Percentiles rank a stretch among this genome's conserved stretches.
phyloP scores from a whole-genome alignment of 306 rosid species.

The Dryas alaskensis region DNA sequence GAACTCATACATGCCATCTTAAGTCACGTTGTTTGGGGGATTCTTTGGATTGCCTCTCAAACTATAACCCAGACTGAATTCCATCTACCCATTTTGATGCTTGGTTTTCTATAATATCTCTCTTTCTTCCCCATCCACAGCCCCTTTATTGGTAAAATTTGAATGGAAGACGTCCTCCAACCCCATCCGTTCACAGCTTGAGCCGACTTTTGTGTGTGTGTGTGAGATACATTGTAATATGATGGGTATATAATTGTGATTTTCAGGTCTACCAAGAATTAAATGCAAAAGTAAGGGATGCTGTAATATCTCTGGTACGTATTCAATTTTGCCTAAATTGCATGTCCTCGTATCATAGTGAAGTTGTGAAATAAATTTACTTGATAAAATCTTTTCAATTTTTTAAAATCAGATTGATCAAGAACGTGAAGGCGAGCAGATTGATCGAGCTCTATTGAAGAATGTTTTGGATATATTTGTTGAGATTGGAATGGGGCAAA shows the following conservation, averaged over 20 bases:
- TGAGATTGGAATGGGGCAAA: conserved; percentile 58
- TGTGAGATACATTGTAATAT: not conserved
- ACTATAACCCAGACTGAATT: not conserved
- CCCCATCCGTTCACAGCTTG: not conserved
- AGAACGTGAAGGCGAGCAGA: conserved; percentile 61
- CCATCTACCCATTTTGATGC: not conserved
- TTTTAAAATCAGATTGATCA: conserved; percentile 46
- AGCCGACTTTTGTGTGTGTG: not conserved
- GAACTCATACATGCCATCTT: conserved; percentile 6
- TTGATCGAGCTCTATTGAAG: conserved; percentile 55
- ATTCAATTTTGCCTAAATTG: not conserved
- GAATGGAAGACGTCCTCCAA: not conserved
- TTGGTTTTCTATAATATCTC: not conserved
- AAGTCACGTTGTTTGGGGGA: not conserved
- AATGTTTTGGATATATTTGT: conserved; percentile 51
- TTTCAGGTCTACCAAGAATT: conserved; percentile 62
- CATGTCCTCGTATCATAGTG: not conserved
- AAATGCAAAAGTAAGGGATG: conserved; percentile 58
- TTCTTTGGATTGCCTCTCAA: conserved; percentile 5
- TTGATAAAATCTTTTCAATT: not conserved
- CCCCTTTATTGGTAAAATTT: not conserved
- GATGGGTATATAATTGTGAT: conserved; percentile 5
- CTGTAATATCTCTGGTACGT: conserved; percentile 62
- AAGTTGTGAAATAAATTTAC: not conserved
- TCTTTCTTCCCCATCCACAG: not conserved